phyloP scores from a whole-genome alignment of 805 yeast species.

The Monosporozyma servazzii region DNA sequence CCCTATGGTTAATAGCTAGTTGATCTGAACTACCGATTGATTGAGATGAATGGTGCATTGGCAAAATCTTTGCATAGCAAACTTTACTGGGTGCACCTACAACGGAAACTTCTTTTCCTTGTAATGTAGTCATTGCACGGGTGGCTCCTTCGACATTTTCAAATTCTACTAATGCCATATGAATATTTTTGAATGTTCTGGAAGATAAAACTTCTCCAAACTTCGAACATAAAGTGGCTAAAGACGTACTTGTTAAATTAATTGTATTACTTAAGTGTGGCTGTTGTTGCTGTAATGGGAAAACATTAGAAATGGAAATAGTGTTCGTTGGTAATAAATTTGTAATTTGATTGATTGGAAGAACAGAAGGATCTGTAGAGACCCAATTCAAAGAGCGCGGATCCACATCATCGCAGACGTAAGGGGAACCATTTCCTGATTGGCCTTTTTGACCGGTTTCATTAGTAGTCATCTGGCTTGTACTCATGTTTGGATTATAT shows the following conservation, averaged over 20 bases:
- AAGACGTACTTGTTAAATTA: conserved; percentile 35
- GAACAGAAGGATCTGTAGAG: conserved; percentile 62
- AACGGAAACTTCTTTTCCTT: conserved; percentile 66
- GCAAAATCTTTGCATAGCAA: conserved; percentile 71
- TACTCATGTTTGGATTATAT: conserved; percentile 10
- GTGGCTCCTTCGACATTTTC: conserved; percentile 64
- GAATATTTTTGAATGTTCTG: conserved; percentile 43
- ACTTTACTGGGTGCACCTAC: conserved; percentile 71
- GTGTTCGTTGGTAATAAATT: conserved; percentile 66
- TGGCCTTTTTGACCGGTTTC: neutral
- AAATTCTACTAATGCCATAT: conserved; percentile 63
- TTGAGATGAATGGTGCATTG: conserved; percentile 26
- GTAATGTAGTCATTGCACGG: conserved; percentile 65
- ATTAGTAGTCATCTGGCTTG: neutral
- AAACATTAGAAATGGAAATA: conserved; percentile 65
- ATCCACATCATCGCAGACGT: conserved; percentile 50
- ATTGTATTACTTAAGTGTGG: conserved; percentile 39
- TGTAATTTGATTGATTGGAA: conserved; percentile 67
- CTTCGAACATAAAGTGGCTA: conserved; percentile 49
- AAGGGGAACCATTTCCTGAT: conserved; percentile 12
- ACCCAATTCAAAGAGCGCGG: conserved; percentile 51
- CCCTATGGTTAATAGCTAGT: conserved; percentile 2
- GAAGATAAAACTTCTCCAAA: conserved; percentile 58
- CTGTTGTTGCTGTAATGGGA: conserved; percentile 41
- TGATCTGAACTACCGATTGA: conserved; percentile 2